phyloP scores from a whole-genome alignment of 805 yeast genomes.

The Helenozyma baotianmanensis region DNA sequence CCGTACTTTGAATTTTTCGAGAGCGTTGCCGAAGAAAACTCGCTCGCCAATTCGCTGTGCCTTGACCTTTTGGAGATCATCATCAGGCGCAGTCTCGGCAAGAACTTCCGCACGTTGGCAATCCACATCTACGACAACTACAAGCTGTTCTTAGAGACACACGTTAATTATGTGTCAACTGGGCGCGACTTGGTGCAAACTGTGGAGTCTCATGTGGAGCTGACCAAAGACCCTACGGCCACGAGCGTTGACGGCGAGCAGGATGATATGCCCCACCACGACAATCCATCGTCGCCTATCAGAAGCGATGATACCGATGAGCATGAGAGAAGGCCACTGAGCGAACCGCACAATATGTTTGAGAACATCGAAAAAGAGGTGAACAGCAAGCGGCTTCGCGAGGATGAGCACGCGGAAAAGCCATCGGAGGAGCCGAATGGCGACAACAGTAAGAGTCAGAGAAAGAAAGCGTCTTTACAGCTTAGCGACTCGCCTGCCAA shows the following conservation, averaged over 20 bases:
- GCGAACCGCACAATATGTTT: conserved; percentile 13
- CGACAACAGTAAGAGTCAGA: too few relatives aligned
- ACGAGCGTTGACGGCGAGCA: conserved; percentile 18
- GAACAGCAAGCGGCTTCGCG: conserved; percentile 15
- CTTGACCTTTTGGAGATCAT: conserved; percentile 58
- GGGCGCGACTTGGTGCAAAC: conserved; percentile 17
- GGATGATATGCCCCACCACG: conserved; percentile 5
- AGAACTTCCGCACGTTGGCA: conserved; percentile 27
- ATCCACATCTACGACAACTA: conserved; percentile 28
- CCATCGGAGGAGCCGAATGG: not conserved
- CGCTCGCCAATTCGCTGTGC: conserved; percentile 70
- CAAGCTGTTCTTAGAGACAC: conserved; percentile 19
- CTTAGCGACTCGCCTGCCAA: too few relatives aligned
- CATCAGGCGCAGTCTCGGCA: conserved; percentile 19
- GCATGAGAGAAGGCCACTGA: conserved; percentile 5
- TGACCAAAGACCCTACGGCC: conserved; percentile 9
- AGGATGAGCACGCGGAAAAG: conserved; percentile 10
- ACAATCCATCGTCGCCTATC: conserved; percentile 26
- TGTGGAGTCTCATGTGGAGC: conserved; percentile 5
- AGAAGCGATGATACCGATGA: conserved; percentile 15
- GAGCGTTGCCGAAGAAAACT: conserved; percentile 47
- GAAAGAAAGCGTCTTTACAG: too few relatives aligned
- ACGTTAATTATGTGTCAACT: conserved; percentile 23
- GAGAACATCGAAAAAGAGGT: conserved; percentile 16
- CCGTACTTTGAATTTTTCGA: conserved; percentile 47